Base-by-base conservation (phyloP, 208 protist genomes). In the Acanthamoeba royreba region DNA sequence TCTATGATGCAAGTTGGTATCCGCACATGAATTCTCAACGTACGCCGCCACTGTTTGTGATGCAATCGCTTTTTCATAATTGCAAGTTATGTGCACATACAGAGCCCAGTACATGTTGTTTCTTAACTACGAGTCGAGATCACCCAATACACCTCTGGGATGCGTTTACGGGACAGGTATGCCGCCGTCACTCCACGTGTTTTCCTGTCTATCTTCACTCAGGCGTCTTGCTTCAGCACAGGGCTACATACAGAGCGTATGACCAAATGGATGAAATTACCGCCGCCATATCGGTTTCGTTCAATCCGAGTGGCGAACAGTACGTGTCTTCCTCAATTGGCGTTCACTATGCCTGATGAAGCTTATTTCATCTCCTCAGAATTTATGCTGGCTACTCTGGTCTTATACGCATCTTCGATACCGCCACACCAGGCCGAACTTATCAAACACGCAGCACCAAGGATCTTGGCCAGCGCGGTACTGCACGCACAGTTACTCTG, bases 131-230 rank as follows among this genome's bases (percentile, higher is more conserved):
- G 17, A 90, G 83, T 42, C 83, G 83, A 43, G 83, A 90, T 46
- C 83, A 90, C 13, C 83, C 83, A 22, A 90, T 90, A 35, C 83
- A 90, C 38, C 7, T 90, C 11, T 90, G 83, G 83, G 83, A 90
- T n/a, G 83, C 83, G 11, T 90, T 90, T 42, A 90, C 83, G 13
- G 83, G 83, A 0, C 31, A 90, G 83, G 83, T 90, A 38, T 45
- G 35, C 28, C 33, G 9, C 38, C 31, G 40, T 19, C 35, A n/a
- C 58, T 38, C n/a, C n/a, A n/a, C n/a, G n/a, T n/a, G n/a, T n/a
- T n/a, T n/a, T n/a, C n/a, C n/a, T n/a, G n/a, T n/a, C 53, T 66
- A n/a, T 5, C 5, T 0, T 0, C 8, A n/a, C 61, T 22, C n/a
- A n/a, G n/a, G 31, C 11, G 9, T 40, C 9, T 42, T 13, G 33